A percentile compares a stretch with the other conserved stretches of the same genome.
Conservation (phyloP, 306 rosid genomes). For the Mimosa pudica region DNA sequence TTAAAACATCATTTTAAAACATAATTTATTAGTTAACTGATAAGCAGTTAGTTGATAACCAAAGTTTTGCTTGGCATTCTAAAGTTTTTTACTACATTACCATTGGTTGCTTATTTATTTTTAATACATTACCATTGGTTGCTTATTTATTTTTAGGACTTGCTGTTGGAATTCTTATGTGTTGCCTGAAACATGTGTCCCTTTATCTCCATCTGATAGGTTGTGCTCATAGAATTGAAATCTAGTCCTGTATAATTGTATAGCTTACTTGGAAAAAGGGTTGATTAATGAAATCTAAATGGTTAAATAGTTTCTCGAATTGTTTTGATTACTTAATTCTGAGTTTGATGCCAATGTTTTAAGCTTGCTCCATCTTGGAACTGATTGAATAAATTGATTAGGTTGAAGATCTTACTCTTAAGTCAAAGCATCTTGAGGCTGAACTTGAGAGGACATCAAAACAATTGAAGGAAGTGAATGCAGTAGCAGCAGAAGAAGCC, state of each 20-base stretch:
- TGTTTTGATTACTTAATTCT: conserved; percentile 18
- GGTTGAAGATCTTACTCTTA: conserved; percentile 79
- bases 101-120: too few relatives aligned
- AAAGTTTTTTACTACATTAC: neutral
- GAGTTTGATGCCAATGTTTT: conserved; percentile 27
- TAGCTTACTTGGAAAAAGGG: neutral
- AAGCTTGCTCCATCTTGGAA: conserved; percentile 20
- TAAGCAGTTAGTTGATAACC: neutral
- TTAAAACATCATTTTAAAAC: too few relatives aligned
- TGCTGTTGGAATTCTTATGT: neutral
- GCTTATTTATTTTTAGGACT: neutral
- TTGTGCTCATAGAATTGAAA: conserved; percentile 24
- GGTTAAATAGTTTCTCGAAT: conserved; percentile 18
- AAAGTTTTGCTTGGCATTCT: neutral
- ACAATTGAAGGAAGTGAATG: conserved; percentile 73
- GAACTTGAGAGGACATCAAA: conserved; percentile 75
- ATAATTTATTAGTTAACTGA: neutral
- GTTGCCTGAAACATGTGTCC: neutral
- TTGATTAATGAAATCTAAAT: neutral
- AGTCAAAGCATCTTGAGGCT: conserved; percentile 76
- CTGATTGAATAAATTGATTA: conserved; percentile 39
- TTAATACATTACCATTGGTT: neutral
- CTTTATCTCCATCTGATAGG: conserved; percentile 26
- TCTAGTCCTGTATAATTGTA: conserved; percentile 1
- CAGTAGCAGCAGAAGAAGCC: conserved; percentile 84